Conservation (phyloP, 345 rosid species). For the Populus tremula region DNA sequence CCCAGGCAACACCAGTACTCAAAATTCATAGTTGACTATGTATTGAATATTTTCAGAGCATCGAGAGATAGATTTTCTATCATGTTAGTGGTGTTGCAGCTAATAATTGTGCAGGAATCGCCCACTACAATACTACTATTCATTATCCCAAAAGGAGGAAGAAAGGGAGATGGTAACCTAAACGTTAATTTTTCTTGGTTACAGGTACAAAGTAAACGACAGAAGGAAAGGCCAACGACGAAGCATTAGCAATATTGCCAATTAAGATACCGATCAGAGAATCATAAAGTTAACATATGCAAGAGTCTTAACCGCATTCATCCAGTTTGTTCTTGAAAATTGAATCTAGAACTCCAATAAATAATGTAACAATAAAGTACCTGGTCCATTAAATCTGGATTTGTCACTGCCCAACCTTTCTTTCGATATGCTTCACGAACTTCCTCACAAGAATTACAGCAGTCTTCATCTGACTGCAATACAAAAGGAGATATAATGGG, state of each 20-base stretch:
- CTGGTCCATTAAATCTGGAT: conserved; percentile 87
- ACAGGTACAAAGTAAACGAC: not conserved
- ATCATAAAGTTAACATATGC: not conserved
- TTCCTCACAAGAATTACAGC: conserved; percentile 86
- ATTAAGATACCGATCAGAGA: not conserved
- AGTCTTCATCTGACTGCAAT: conserved; percentile 68
- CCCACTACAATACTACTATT: not conserved
- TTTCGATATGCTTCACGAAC: conserved; percentile 93
- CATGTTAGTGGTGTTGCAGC: not conserved
- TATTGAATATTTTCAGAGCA: not conserved
- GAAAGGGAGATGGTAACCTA: not conserved
- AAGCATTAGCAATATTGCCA: not conserved
- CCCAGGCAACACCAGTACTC: not conserved
- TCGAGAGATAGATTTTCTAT: not conserved
- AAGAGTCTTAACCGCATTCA: not conserved
- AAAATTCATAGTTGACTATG: not conserved
- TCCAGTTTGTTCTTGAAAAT: not conserved
- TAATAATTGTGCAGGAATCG: not conserved
- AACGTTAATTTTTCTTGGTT: not conserved
- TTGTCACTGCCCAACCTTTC: conserved; percentile 89
- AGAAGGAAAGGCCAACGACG: not conserved
- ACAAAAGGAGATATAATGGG: not conserved
- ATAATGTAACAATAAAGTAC: conserved; percentile 31
- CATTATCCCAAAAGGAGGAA: not conserved
- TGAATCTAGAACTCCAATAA: not conserved